Base-by-base conservation (phyloP, 2,329 filamentous ascomycete species). In the Arthroderma sp. region DNA sequence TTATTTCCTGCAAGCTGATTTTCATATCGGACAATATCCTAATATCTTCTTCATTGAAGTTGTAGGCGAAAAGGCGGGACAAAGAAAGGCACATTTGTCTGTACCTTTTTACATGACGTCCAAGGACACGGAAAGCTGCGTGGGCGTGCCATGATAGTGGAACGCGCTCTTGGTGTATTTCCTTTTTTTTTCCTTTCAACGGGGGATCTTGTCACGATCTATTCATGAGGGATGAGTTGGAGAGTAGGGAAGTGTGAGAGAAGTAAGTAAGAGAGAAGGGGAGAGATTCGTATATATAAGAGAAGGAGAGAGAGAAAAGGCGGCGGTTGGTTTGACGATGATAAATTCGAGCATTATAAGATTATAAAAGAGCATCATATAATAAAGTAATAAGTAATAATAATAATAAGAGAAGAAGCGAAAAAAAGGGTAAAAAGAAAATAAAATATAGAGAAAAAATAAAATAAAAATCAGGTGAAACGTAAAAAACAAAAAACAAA, bases 121-220 rank as follows among this genome's bases (percentile, higher is more conserved):
- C 66, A 68, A 8, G 63, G 53, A 53, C 66, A 68, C 51, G 61
- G 64, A 47, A 68, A 68, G 50, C 64, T 62, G 53, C 65, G 65
- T 50, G 61, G 61, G 52, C 56, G 64, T 44, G 63, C 61, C 65
- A 66, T 66, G 51, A 47, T 44, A 38, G 36, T 36, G n/a, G 39
- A 32, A 28, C 29, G 39, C 34, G 39, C 39, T 22, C 15, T 22
- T 22, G 15, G 15, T 22, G 15, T 22, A 22, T 22, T 22, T 22
- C 15, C 15, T 22, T 22, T 22, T 22, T 22, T 22, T 22, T 3
- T 22, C 15, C 15, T 22, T 22, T 22, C 15, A 22, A 22, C 15
- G 15, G 15, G 15, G 15, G 15, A 22, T 22, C 15, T 22, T 22
- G 15, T 22, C 15, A 22, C 15, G 15, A 22, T 22, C 15, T 22